Evolutionary conservation across 495 filamentous ascomycete genomes (phyloP), one percentile per base, ranked within the genome.

Genomic region (Geoglossum glabrum): DNA sequence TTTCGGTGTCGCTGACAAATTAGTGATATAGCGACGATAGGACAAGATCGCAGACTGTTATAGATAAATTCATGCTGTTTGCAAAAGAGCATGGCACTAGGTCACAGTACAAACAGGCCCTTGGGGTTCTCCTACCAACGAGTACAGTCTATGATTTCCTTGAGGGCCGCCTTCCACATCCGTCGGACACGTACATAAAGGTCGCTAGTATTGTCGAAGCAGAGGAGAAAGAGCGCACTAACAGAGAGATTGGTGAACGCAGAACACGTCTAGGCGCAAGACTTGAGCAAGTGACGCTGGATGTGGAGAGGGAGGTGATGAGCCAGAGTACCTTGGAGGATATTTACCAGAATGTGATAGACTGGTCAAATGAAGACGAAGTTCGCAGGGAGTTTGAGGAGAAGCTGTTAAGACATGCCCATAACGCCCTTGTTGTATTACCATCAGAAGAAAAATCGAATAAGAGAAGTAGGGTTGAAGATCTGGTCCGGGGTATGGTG

Each of bases 291-390:
- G 88, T 95, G 33, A 92, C 82, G 0, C 63, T 78, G 17, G 87
- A 96, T 56, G 92, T 95, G 33, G 94, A 89, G 64, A 74, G 84
- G 10, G 93, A 97, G 64, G 81, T 95, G 6, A 78, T 85, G 56
- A 72, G 71, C 34, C 71, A 75, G 40, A 92, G 84, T 69, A 68
- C 78, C 56, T 68, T 98, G 34, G 86, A 86, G 63, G 64, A 76
- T 9, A 65, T 94, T 23, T 98, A 95, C 65, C 77, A 78, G 34
- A 75, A 86, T 45, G 77, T 96, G 40, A 85, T 94, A 58, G 79
- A 96, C 64, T 98, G 92, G 93, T 76, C 82, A 25, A 79, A 79
- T 49, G 87, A 96, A 65, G 92, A 97, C 63, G 84, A 87, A 21
- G 67, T 86, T 27, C 80, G 92, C 40, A 81, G 89, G 43, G 73